phyloP scores from a whole-genome alignment of 2,329 filamentous ascomycete genomes.

The Cladophialophora yegresii region DNA sequence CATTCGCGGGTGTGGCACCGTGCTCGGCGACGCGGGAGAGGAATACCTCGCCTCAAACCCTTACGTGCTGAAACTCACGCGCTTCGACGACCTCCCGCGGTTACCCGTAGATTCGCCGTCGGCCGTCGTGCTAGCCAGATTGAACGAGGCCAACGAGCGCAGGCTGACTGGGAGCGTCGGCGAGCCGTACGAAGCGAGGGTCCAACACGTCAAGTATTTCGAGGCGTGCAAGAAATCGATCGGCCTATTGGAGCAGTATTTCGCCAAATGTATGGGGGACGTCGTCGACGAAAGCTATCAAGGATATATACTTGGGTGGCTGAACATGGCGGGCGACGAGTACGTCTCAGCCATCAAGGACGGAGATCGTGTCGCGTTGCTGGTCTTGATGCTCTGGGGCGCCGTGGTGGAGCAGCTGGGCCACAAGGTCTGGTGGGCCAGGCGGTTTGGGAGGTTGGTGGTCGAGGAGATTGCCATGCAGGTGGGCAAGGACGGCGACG shows the following conservation, averaged over 20 bases:
- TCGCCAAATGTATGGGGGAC: slow-evolving; percentile 22
- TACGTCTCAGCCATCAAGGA: slow-evolving; percentile 27
- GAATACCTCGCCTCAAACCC: slow-evolving; percentile 24
- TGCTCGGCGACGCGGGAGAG: slow-evolving; percentile 20
- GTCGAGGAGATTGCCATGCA: slow-evolving; percentile 26
- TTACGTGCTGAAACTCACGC: slow-evolving; percentile 24
- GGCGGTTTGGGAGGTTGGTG: slow-evolving; percentile 25
- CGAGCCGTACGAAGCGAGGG: slow-evolving; percentile 10
- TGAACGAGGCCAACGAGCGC: slow-evolving; percentile 23
- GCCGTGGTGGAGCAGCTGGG: slow-evolving; percentile 27
- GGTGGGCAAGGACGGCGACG: neutral
- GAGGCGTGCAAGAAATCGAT: slow-evolving; percentile 29
- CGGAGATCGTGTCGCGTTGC: slow-evolving; percentile 25
- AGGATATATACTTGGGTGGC: slow-evolving; percentile 28
- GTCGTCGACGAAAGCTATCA: slow-evolving; percentile 11
- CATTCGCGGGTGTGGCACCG: slow-evolving; percentile 20
- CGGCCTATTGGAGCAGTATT: slow-evolving; percentile 21
- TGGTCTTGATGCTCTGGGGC: slow-evolving; percentile 34
- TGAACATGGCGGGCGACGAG: slow-evolving; percentile 32
- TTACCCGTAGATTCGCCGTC: slow-evolving; percentile 10
- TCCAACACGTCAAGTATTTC: slow-evolving; percentile 22
- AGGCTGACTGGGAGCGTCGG: slow-evolving; percentile 15
- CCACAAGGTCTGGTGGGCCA: slow-evolving; percentile 30
- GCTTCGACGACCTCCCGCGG: slow-evolving; percentile 21
- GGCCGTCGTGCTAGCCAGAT: slow-evolving; percentile 13